Evolutionary conservation across 2,329 filamentous ascomycete species (phyloP).

Genomic region (Aspergillus calidoustus): DNA sequence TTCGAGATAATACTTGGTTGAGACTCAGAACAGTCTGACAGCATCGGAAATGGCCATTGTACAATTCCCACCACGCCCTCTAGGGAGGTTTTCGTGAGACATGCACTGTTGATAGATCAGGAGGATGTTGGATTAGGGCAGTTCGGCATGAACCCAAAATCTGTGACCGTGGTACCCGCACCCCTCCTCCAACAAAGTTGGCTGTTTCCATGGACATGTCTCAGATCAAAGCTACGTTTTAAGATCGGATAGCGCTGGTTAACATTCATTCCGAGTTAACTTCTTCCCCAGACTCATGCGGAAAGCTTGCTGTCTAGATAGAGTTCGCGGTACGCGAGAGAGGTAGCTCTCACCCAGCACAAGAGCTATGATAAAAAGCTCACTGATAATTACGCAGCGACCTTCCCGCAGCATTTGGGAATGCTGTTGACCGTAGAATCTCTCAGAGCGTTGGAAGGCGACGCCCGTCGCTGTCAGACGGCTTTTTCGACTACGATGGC

Average conservation of each 20-base stretch:
- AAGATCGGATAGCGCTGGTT: neutral
- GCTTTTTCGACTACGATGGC: neutral
- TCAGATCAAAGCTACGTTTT: neutral
- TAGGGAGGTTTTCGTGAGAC: neutral
- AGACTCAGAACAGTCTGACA: neutral
- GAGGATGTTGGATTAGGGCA: neutral
- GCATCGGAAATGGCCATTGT: neutral
- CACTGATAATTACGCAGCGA: neutral
- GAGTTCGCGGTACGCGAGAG: neutral
- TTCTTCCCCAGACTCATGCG: neutral
- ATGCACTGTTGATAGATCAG: neutral
- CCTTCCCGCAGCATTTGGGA: neutral
- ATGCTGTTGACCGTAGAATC: neutral
- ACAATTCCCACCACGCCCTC: neutral
- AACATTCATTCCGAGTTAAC: neutral
- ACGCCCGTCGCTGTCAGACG: neutral
- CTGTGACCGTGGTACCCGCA: neutral
- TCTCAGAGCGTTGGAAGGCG: neutral
- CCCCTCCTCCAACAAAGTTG: neutral
- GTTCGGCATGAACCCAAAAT: neutral
- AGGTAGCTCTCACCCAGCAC: neutral
- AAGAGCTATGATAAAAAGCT: neutral
- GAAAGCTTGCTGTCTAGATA: neutral
- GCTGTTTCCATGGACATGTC: neutral
- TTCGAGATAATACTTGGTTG: neutral